phyloP scores from a whole-genome alignment of 495 filamentous ascomycete species.

The Cenococcum geophilum region DNA sequence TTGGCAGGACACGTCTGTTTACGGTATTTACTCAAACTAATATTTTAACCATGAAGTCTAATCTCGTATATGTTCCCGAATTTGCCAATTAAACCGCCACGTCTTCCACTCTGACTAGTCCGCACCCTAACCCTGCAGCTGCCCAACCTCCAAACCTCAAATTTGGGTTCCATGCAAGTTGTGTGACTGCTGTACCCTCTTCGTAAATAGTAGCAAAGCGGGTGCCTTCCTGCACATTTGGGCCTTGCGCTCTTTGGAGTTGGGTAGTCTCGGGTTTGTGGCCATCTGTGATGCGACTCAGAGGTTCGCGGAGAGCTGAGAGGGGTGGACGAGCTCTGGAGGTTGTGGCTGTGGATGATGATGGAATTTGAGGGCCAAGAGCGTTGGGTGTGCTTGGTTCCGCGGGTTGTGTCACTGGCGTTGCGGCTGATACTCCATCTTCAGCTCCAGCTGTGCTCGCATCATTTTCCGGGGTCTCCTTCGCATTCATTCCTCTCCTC shows the following conservation, averaged over 20 bases:
- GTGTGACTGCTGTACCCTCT: slow-evolving; percentile 50
- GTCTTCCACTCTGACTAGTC: slow-evolving; percentile 64
- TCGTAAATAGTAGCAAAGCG: slow-evolving; percentile 52
- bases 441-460: neutral
- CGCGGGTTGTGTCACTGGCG: neutral
- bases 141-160: slow-evolving; percentile 57
- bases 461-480: neutral
- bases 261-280: slow-evolving; percentile 45
- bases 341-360: neutral
- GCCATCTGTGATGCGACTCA: slow-evolving; percentile 55
- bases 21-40: too few relatives aligned
- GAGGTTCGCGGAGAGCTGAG: slow-evolving; percentile 9
- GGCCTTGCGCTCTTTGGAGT: neutral
- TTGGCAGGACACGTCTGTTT: too few relatives aligned
- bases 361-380: too few relatives aligned
- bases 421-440: neutral
- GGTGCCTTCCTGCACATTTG: slow-evolving; percentile 37
- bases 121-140: slow-evolving; percentile 55
- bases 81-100: slow-evolving; percentile 30
- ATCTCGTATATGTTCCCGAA: neutral
- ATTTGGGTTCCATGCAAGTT: slow-evolving; percentile 63
- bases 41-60: too few relatives aligned
- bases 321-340: neutral
- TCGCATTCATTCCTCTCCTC: slow-evolving; percentile 36
- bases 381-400: neutral